phyloP scores from a whole-genome alignment of 192 early-diverging fungal species.

The Ramicandelaber brevisporus region DNA sequence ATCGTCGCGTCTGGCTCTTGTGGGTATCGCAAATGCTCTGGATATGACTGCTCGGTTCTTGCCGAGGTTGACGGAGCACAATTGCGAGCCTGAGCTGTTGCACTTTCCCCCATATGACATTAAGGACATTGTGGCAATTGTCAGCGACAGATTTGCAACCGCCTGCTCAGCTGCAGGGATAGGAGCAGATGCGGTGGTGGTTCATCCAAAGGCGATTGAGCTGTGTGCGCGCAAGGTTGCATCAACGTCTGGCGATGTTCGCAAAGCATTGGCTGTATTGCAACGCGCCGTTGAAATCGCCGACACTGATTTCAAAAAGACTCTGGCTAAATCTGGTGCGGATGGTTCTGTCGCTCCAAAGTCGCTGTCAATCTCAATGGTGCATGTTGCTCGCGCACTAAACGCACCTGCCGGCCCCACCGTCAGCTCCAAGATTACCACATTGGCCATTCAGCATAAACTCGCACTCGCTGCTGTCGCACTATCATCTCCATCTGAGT shows the following conservation, averaged over 20 bases:
- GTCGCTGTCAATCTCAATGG: constrained; percentile 36
- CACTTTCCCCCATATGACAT: constrained; percentile 78
- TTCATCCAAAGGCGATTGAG: constrained; percentile 67
- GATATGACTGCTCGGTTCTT: constrained; percentile 72
- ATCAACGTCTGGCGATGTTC: constrained; percentile 55
- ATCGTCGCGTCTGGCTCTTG: constrained; percentile 37
- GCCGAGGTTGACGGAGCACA: constrained; percentile 58
- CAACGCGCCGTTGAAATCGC: constrained; percentile 67
- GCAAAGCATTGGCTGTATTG: constrained; percentile 57
- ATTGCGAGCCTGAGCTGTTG: constrained; percentile 53
- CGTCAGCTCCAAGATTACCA: constrained; percentile 29
- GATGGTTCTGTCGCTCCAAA: constrained; percentile 13
- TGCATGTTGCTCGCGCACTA: too few species aligned
- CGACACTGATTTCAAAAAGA: constrained; percentile 34
- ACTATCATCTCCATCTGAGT: constrained; percentile 18
- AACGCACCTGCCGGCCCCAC: too few species aligned
- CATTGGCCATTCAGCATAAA: constrained; percentile 57
- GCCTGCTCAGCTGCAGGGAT: too few species aligned
- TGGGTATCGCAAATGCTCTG: constrained; percentile 88
- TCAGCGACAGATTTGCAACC: constrained; percentile 45
- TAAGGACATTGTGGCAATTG: constrained; percentile 62
- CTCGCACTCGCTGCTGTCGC: constrained; percentile 32
- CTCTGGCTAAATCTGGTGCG: constrained; percentile 12
- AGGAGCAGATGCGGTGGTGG: constrained; percentile 19
- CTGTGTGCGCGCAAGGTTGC: constrained; percentile 79